Evolutionary conservation across 148 eudicot genomes (phyloP).

Genomic region (Chenopodium formosanum): DNA sequence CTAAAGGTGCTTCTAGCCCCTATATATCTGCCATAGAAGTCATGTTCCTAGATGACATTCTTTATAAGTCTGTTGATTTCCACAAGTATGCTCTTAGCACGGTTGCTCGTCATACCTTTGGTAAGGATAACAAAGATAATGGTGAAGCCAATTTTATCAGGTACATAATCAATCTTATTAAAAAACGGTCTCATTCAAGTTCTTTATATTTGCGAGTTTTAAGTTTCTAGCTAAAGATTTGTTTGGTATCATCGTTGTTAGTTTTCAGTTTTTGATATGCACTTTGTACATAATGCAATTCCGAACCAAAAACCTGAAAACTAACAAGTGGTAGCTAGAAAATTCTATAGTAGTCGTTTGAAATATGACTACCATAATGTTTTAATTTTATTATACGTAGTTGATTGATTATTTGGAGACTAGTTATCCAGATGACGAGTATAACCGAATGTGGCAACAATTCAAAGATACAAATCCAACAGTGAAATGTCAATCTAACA

Average conservation of each 20-base stretch:
- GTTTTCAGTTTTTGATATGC: too few relatives aligned
- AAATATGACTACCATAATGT: too few relatives aligned
- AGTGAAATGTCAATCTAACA: conserved; percentile 41
- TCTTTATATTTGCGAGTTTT: too few relatives aligned
- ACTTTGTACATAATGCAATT: too few relatives aligned
- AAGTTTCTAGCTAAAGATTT: too few relatives aligned
- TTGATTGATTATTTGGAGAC: conserved; percentile 20
- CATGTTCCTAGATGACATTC: conserved; percentile 37
- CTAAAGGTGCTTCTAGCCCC: conserved; percentile 41
- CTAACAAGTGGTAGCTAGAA: too few relatives aligned
- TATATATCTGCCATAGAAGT: conserved; percentile 71
- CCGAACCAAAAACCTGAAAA: too few relatives aligned
- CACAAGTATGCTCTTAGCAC: conserved; percentile 47
- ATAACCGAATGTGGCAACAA: conserved; percentile 66
- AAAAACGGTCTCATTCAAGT: too few relatives aligned
- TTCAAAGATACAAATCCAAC: conserved; percentile 45
- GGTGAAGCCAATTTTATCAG: conserved; percentile 35
- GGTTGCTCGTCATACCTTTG: conserved; percentile 64
- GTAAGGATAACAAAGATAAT: conserved; percentile 13
- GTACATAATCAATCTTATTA: conserved; percentile 27
- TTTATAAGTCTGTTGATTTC: conserved; percentile 70
- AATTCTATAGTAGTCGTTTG: too few relatives aligned
- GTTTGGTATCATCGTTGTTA: too few relatives aligned
- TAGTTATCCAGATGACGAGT: conserved; percentile 90
- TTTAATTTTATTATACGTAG: too few relatives aligned